Percentiles rank a stretch among this genome's conserved stretches.
These are phyloP conservation scores for Metschnikowia amazonensis DNA, from an alignment of 805 yeast genomes.

Conservation along the genomic window DNA sequence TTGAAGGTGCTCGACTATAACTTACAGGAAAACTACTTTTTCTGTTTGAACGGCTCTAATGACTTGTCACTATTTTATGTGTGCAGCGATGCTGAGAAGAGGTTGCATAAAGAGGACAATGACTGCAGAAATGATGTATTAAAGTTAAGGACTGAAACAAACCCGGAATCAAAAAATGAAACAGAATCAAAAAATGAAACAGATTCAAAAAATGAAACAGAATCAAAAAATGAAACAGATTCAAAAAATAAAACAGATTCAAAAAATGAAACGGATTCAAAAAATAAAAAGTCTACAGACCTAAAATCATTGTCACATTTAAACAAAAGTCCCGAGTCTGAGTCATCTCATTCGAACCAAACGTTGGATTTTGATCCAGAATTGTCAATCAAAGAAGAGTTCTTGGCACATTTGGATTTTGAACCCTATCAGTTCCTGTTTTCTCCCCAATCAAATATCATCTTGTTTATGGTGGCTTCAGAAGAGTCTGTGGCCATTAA, in stretches of 20 bases:
- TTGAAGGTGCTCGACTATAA: slow-evolving; percentile 25
- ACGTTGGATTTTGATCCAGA: not conserved
- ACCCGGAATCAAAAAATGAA: no score
- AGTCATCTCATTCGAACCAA: no score
- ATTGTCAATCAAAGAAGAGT: slow-evolving; percentile 6
- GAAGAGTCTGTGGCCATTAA: not conserved
- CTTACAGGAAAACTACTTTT: slow-evolving; percentile 23
- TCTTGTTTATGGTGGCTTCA: slow-evolving; percentile 5
- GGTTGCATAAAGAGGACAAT: not conserved
- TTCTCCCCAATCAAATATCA: slow-evolving; percentile 16
- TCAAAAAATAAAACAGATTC: no score
- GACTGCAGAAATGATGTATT: no score
- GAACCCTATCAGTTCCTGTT: slow-evolving; percentile 9
- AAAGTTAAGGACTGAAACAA: no score
- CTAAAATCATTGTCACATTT: no score
- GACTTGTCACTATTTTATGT: slow-evolving; percentile 24
- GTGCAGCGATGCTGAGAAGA: not conserved
- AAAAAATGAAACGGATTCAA: no score
- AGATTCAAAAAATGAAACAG: no score
- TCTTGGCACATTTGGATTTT: slow-evolving; percentile 7
- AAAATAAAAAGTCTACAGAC: no score
- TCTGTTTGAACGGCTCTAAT: slow-evolving; percentile 25
- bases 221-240: no score
- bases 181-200: no score
- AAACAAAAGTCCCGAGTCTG: no score